Base-by-base conservation (phyloP, 345 rosid genomes). In the Lenwebbia sp. region DNA sequence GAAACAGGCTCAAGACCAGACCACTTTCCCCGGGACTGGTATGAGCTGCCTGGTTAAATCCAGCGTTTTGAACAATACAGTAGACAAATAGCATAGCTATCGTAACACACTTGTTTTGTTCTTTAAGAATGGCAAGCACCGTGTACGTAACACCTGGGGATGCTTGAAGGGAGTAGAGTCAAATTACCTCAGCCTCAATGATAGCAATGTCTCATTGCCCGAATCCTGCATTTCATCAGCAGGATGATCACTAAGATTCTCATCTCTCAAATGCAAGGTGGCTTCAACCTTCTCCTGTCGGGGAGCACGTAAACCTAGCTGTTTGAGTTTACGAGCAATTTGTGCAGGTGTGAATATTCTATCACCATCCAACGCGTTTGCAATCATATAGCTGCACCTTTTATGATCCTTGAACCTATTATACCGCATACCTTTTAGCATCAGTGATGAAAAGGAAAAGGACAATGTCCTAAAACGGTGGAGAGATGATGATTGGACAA, bases 311-410 rank as follows among this genome's bases (percentile, higher is more conserved):
- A 97, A 88, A 76, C 98, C 98, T 51, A 97, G 96, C 92, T 96
- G 98, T 91, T 93, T 96, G 75, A 97, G 92, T 87, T 93, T 93
- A 84, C 95, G 94, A 54, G 98, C 91, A 88, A 97, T 87, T 90
- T 97, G 98, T 28, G 96, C 95, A 88, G 95, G 90, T 28, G 98
- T 92, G 85, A 91, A 92, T 53, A 82, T 85, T 74, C 88, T 90
- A 85, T 91, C 95, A 76, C 95, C 92, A 78, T 91, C 93, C 91
- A 97, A 84, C 57, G 94, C 94, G 60, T 91, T 94, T 65, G 98
- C 95, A 90, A 97, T 97, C 92, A 96, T 90, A 86, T 90, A 89
- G 87, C 92, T 88, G 90, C 99, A 97, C 75, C 94, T 94, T 86
- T 86, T 93, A 84, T 97, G 91, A 86, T 90, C 95, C 91, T 94